A percentile compares a stretch with the other conserved stretches of the same genome.
Evolutionary conservation across 129 eudicot species (phyloP).

Genomic region (Tagetes patula): DNA sequence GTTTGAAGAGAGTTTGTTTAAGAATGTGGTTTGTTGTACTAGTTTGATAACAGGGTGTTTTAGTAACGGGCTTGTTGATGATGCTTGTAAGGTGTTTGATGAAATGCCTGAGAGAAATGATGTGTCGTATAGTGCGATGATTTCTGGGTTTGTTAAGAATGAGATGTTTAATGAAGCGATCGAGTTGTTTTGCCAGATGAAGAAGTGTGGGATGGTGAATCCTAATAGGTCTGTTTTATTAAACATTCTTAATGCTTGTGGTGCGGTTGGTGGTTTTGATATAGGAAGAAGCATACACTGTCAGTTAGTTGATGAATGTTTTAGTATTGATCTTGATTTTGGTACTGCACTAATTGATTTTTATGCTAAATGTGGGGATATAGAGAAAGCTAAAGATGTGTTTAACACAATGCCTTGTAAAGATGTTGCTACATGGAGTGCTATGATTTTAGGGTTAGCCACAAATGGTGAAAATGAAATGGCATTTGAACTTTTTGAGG

Average conservation of each 20-base stretch:
- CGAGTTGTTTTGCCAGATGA: constrained; percentile 20
- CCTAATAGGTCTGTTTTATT: constrained; percentile 26
- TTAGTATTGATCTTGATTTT: constrained; percentile 23
- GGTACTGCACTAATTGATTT: constrained; percentile 41
- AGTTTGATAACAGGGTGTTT: constrained; percentile 45
- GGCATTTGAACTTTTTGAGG: constrained; percentile 38
- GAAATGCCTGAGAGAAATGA: constrained; percentile 42
- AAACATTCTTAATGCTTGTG: constrained; percentile 34
- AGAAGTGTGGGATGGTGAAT: neutral
- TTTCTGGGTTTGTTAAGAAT: constrained; percentile 39
- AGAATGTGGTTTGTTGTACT: constrained; percentile 49
- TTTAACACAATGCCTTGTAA: constrained; percentile 26
- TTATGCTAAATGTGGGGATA: constrained; percentile 41
- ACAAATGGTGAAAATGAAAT: constrained; percentile 35
- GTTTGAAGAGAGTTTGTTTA: constrained; percentile 34
- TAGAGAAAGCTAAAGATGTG: constrained; percentile 30
- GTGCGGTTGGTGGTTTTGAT: constrained; percentile 35
- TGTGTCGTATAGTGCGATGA: constrained; percentile 44
- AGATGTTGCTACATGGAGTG: constrained; percentile 48
- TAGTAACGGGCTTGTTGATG: constrained; percentile 36
- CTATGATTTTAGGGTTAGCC: constrained; percentile 47
- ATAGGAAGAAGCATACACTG: constrained; percentile 25
- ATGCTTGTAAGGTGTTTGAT: constrained; percentile 45
- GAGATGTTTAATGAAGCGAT: constrained; percentile 29
- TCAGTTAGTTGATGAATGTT: constrained; percentile 16